Percentiles rank a stretch among this genome's conserved stretches.
Evolutionary conservation across 805 yeast species (phyloP).

Genomic region (Jamesozyma hellenica): DNA sequence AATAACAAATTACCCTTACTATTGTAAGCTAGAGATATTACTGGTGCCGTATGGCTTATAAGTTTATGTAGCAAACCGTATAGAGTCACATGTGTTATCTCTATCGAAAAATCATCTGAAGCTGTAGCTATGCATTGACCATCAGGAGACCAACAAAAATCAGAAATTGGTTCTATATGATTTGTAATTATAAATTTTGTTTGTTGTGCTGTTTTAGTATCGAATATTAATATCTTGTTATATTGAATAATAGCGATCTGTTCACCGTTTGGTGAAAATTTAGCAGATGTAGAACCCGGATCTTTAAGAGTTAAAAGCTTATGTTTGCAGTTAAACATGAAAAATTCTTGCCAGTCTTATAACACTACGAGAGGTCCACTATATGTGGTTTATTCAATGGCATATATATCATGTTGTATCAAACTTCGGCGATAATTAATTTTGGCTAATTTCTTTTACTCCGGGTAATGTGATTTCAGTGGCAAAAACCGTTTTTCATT

Average conservation of each 20-base stretch:
- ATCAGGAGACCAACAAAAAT: conserved; percentile 69
- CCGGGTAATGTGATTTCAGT: too few relatives aligned
- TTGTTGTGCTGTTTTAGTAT: conserved; percentile 31
- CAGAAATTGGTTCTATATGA: conserved; percentile 60
- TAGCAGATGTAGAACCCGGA: conserved; percentile 34
- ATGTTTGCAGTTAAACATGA: not conserved
- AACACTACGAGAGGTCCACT: too few relatives aligned
- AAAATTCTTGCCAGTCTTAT: too few relatives aligned
- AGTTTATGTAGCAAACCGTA: conserved; percentile 37
- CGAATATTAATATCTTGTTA: conserved; percentile 50
- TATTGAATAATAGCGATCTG: conserved; percentile 53
- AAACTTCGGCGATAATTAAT: too few relatives aligned
- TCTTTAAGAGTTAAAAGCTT: not conserved
- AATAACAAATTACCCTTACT: conserved; percentile 67
- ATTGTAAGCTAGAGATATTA: conserved; percentile 61
- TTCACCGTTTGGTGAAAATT: conserved; percentile 52
- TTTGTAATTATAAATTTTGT: conserved; percentile 12
- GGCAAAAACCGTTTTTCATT: too few relatives aligned
- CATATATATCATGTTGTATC: too few relatives aligned
- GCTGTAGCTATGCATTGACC: conserved; percentile 67
- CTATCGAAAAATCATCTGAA: conserved; percentile 73
- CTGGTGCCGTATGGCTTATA: conserved; percentile 77
- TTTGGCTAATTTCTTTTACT: too few relatives aligned
- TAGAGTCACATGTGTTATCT: conserved; percentile 52
- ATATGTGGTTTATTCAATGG: too few relatives aligned